Base-by-base conservation (phyloP, 208 protist genomes). In the Zelonia costaricensis region DNA sequence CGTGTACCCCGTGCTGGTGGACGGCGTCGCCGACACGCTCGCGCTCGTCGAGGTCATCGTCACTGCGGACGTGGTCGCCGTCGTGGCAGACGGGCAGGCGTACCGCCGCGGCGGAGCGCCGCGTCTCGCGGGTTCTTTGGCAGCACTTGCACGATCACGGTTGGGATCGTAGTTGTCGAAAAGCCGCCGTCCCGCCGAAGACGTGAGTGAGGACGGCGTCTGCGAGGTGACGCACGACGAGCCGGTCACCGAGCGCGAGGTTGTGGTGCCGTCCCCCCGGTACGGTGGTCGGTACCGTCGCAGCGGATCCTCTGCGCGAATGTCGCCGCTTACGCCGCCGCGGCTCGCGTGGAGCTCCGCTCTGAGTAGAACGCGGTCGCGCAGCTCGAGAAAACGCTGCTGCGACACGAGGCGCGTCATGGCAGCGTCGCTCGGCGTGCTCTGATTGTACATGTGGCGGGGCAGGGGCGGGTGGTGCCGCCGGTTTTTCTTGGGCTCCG, bases 321-420 rank as follows among this genome's bases (percentile, higher is more conserved):
- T n/a, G n/a, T n/a, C n/a, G n/a, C n/a, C n/a, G n/a, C n/a, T n/a
- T n/a, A n/a, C n/a, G 38, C 13, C 28, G 1, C 22, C 13, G 22
- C 20, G 25, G n/a, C 9, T 15, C 23, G 52, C 8, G 18, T 28
- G 55, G 31, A 46, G 0, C 12, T 73, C 39, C 4, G 47, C 22
- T 27, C 66, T 42, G 16, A 33, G 33, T 22, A 73, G 23, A 13
- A 73, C 66, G 16, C 66, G 66, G 33, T 66, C 49, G 23, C 66
- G 66, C 40, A 73, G 40, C 31, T 73, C 66, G 30, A 73, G 43
- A 38, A 73, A 73, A 1, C 58, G 56, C 36, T 57, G 58, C 58
- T 61, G 28, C 18, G 28, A n/a, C n/a, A n/a, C n/a, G n/a, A n/a
- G n/a, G 33, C 45, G 1, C 7, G 4, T 48, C 22, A 7, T 48